These are phyloP conservation scores for Herpetospermum pedunculosum DNA, from an alignment of 306 rosid species.

Conservation along the genomic window DNA sequence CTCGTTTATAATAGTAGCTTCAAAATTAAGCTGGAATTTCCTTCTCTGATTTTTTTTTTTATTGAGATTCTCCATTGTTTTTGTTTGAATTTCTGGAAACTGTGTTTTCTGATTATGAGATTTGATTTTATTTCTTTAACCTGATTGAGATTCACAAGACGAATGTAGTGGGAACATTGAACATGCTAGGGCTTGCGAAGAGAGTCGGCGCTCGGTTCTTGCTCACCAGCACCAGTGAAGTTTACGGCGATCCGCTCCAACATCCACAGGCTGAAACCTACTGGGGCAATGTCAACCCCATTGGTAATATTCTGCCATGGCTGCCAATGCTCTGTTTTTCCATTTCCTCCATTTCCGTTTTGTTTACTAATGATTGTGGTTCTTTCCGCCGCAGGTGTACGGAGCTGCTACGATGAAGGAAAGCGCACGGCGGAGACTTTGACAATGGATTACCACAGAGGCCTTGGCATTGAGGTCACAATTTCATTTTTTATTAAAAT, in stretches of 20 bases:
- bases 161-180: conserved; percentile 83
- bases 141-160: conserved; percentile 50
- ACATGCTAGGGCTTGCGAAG: conserved; percentile 88
- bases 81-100: not conserved
- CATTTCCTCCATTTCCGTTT: not conserved
- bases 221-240: conserved; percentile 90
- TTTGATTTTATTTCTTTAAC: not conserved
- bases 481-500: not conserved
- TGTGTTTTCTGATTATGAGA: not conserved
- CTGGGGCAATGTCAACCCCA: conserved; percentile 97
- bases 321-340: not conserved
- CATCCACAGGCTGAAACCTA: conserved; percentile 87
- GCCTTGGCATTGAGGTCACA: conserved; percentile 80
- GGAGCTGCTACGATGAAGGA: conserved; percentile 94
- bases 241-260: conserved; percentile 88
- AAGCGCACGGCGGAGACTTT: conserved; percentile 91
- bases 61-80: not conserved
- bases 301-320: conserved; percentile 28
- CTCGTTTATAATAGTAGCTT: not conserved
- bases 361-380: not conserved
- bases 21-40: not conserved
- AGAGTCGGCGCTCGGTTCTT: conserved; percentile 75
- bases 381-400: conserved; percentile 42
- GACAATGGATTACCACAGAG: conserved; percentile 87
- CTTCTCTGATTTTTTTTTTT: not conserved